Evolutionary conservation across 768 basidiomycete genomes (phyloP).

Genomic region (Pleurotus tuber-regium): DNA sequence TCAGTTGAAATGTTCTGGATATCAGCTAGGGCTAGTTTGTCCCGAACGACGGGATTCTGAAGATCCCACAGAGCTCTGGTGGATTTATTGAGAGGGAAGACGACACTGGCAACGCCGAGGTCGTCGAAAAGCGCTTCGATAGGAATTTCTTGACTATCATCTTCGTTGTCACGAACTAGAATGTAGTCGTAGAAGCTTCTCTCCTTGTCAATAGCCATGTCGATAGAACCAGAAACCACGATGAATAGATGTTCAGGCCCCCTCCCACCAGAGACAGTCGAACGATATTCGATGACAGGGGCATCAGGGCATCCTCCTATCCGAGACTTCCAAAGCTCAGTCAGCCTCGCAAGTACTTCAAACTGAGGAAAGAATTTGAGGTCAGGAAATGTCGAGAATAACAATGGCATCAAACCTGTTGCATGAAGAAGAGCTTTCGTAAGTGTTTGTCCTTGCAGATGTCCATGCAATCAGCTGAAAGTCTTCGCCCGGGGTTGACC

Average conservation of each 20-base stretch:
- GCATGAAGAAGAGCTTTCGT: constrained; percentile 53
- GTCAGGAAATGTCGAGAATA: not conserved
- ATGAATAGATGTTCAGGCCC: constrained; percentile 36
- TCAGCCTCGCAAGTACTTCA: constrained; percentile 44
- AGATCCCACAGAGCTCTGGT: constrained; percentile 34
- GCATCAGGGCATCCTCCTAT: constrained; percentile 50
- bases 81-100: constrained; percentile 41
- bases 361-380: constrained; percentile 30
- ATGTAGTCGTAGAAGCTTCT: constrained; percentile 43
- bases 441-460: constrained; percentile 40
- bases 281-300: constrained; percentile 39
- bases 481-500: constrained; percentile 39
- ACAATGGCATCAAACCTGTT: constrained; percentile 35
- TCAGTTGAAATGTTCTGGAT: constrained; percentile 36
- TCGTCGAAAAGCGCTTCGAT: constrained; percentile 50
- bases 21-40: constrained; percentile 38
- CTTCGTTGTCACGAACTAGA: constrained; percentile 34
- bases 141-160: constrained; percentile 31
- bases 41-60: constrained; percentile 37
- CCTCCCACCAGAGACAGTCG: constrained; percentile 21
- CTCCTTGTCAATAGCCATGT: constrained; percentile 39
- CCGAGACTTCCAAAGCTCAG: constrained; percentile 44
- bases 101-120: constrained; percentile 40
- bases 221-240: constrained; percentile 40
- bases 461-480: constrained; percentile 44